Base-by-base conservation (phyloP, 192 early-diverging fungal species). In the Dissophora ornata region DNA sequence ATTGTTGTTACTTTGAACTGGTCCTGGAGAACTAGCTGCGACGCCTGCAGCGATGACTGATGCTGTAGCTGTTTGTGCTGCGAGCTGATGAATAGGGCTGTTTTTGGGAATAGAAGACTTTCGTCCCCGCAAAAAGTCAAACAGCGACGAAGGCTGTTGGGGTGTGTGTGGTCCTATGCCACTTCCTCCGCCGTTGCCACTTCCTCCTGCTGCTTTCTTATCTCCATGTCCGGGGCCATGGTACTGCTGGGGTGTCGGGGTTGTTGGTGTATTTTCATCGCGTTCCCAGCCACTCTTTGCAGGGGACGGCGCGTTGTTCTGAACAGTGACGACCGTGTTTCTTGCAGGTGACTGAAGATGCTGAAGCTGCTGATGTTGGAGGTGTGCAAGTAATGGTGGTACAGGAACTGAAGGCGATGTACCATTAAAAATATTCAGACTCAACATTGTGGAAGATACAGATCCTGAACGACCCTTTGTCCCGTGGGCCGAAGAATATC, bases 271-370 rank as follows among this genome's bases (percentile, higher is more conserved):
- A 19, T 18, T 29, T 10, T 60, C 67, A 19, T 71, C 69, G 9
- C 60, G 42, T 30, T 71, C 60, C 69, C 69, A 71, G n/a, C 69
- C 60, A 13, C 60, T 48, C 28, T 57, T 63, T 19, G 54, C 54
- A 2, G 69, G 46, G n/a, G 53, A 60, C 15, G 58, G 29, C 4
- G 42, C 15, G 19, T 33, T 15, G 7, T 12, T 15, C 29, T 54
- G 57, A 15, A 68, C 45, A 9, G 54, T 54, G 33, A 56, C 42
- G 26, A 62, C 29, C 13, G 62, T 51, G 26, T 58, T 38, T 8
- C 59, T 7, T 40, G 10, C 58, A 16, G 45, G 53, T 2, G 40
- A 30, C 18, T 46, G 41, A 3, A n/a, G 42, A 19, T 45, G 57
- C 18, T 45, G 62, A 25, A 45, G 62, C 29, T 38, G 54, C 8